These are phyloP conservation scores for Naegleria lovaniensis DNA, from an alignment of 208 protist genomes.

Conservation along the genomic window DNA sequence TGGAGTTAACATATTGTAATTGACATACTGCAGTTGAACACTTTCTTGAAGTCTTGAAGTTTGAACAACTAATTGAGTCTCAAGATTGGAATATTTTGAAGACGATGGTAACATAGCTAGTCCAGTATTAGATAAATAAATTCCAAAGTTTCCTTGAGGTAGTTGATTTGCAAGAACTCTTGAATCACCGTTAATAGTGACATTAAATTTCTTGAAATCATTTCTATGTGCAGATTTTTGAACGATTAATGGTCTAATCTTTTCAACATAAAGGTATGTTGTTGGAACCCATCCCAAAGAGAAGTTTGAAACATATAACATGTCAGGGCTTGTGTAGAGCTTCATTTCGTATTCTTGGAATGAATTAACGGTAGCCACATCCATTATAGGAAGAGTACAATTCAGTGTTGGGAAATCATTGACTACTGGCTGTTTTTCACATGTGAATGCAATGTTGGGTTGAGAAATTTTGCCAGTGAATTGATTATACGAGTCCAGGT, in stretches of 20 bases:
- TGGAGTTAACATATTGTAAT: not conserved
- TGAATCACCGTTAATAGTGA: not conserved
- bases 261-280: not conserved
- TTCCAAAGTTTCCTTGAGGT: not conserved
- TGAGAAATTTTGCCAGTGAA: not conserved
- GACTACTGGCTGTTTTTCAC: not conserved
- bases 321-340: not conserved
- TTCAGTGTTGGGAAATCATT: not conserved
- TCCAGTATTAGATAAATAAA: not conserved
- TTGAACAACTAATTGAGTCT: not conserved
- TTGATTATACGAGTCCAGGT: not conserved
- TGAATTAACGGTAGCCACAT: not conserved
- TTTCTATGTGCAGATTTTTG: not conserved
- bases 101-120: not conserved
- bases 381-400: not conserved
- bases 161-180: not conserved
- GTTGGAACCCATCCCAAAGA: not conserved
- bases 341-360: not conserved
- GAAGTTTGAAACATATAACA: not conserved
- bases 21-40: not conserved
- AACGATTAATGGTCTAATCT: not conserved
- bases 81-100: not conserved
- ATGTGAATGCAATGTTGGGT: not conserved
- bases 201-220: not conserved
- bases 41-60: not conserved